These are phyloP conservation scores for Moricandia moricandioides DNA, from an alignment of 345 rosid species.

Conservation along the genomic window DNA sequence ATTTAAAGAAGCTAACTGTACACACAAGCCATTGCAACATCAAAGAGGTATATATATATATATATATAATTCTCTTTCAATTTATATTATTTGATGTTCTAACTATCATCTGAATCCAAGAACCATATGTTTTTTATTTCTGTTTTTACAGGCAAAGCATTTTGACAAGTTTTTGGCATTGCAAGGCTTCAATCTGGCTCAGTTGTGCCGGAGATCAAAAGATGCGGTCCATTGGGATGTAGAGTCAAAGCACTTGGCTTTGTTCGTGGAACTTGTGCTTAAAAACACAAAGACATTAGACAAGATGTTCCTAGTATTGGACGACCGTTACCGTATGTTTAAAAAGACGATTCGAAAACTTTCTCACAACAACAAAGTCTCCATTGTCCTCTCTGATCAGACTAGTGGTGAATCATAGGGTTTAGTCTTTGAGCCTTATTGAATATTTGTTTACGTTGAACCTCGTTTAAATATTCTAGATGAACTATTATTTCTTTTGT, in stretches of 20 bases:
- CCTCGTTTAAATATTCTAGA: neutral
- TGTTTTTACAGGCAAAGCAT: neutral
- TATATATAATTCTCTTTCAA: neutral
- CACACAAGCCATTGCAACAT: neutral
- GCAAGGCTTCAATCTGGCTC: neutral
- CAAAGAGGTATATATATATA: neutral
- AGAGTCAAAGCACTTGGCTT: neutral
- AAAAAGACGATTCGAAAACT: neutral
- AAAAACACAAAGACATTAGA: slow-evolving; percentile 9
- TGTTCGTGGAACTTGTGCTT: neutral
- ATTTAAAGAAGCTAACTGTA: neutral
- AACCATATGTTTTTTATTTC: neutral
- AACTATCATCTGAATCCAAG: neutral
- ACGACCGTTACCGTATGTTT: neutral
- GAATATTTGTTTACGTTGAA: neutral
- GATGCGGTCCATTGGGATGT: neutral
- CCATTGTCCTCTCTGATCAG: neutral
- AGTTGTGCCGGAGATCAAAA: neutral
- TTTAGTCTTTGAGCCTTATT: neutral
- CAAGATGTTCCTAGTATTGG: neutral
- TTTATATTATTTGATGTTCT: neutral
- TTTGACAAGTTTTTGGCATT: neutral
- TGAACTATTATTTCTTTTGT: neutral
- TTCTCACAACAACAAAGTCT: slow-evolving; percentile 1
- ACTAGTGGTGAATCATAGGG: neutral